Percentiles rank a stretch among this genome's conserved stretches.
phyloP scores from a whole-genome alignment of 495 filamentous ascomycete species.

The Copromyces sp. region DNA sequence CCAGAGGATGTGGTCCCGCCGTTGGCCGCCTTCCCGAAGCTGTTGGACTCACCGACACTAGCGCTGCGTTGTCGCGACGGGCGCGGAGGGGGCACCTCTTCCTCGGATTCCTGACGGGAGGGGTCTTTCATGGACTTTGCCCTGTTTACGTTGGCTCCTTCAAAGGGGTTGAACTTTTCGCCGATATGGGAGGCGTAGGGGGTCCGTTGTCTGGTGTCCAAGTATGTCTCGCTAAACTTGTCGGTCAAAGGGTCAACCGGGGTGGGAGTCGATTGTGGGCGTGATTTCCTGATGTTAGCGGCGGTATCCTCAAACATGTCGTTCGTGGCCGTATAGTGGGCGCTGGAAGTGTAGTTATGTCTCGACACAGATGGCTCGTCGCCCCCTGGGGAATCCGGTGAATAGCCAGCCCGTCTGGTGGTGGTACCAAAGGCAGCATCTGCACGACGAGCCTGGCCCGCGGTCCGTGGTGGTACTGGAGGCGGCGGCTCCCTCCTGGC shows the following conservation, averaged over 20 bases:
- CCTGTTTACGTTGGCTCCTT: constrained; percentile 27
- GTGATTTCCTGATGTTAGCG: constrained; percentile 13
- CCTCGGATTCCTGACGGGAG: constrained; percentile 7
- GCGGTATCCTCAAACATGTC: constrained; percentile 29
- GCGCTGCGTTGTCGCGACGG: constrained; percentile 21
- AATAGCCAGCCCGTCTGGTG: constrained; percentile 25
- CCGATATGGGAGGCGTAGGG: constrained; percentile 60
- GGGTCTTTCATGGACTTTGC: constrained; percentile 29
- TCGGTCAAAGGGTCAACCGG: constrained; percentile 31
- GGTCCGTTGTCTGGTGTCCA: constrained; percentile 49
- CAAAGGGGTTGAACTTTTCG: constrained; percentile 53
- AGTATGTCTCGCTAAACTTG: constrained; percentile 31
- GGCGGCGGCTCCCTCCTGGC: constrained; percentile 7
- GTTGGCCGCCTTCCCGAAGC: constrained; percentile 8
- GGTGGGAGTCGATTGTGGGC: constrained; percentile 6
- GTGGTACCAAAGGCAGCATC: constrained; percentile 35
- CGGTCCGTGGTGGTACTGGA: constrained; percentile 27
- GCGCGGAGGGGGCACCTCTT: constrained; percentile 5
- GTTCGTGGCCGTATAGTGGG: constrained; percentile 10
- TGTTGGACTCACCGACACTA: constrained; percentile 18
- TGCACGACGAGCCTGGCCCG: constrained; percentile 31
- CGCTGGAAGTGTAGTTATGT: constrained; percentile 31
- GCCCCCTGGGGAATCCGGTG: constrained; percentile 28
- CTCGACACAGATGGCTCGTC: constrained; percentile 37
- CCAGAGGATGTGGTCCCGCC: constrained; percentile 4